Conservation (phyloP, 352 stramenopile genomes). For the Aphanomyces euteiches region DNA sequence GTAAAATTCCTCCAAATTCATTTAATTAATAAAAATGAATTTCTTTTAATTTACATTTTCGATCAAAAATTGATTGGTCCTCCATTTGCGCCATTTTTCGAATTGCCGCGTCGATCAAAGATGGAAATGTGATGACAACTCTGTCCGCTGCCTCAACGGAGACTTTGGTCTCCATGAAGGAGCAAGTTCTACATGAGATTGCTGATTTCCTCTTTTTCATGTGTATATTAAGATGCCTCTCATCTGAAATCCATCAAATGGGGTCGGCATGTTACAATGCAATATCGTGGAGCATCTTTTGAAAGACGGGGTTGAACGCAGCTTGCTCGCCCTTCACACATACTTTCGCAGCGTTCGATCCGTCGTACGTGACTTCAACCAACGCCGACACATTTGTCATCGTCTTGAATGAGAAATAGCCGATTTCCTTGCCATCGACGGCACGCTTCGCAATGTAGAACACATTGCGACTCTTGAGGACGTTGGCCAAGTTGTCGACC, state of each 20-base stretch:
- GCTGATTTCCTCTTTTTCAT: conserved; percentile 29
- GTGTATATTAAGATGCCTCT: background rate
- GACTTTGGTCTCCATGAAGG: conserved; percentile 18
- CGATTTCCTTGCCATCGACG: conserved; percentile 92
- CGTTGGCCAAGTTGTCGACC: conserved; percentile 84
- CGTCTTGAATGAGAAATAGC: conserved; percentile 94
- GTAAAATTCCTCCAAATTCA: too few species aligned
- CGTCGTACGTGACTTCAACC: conserved; percentile 95
- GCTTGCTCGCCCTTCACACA: conserved; percentile 94
- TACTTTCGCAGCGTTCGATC: conserved; percentile 87
- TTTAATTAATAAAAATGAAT: background rate
- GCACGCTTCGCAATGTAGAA: conserved; percentile 93
- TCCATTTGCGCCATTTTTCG: background rate
- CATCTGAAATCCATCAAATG: background rate
- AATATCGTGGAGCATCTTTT: conserved; percentile 83
- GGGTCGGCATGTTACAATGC: conserved; percentile 1
- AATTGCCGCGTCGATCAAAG: background rate
- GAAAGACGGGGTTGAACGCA: conserved; percentile 83
- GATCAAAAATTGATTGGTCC: conserved; percentile 4
- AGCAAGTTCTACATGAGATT: conserved; percentile 34
- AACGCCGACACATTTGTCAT: conserved; percentile 90
- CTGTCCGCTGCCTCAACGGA: conserved; percentile 26
- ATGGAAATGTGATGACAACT: conserved; percentile 30
- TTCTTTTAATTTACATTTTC: background rate
- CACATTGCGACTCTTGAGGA: conserved; percentile 86